Evolutionary conservation across 257 asterid species (phyloP).

Genomic region (Fraxinus pennsylvanica): DNA sequence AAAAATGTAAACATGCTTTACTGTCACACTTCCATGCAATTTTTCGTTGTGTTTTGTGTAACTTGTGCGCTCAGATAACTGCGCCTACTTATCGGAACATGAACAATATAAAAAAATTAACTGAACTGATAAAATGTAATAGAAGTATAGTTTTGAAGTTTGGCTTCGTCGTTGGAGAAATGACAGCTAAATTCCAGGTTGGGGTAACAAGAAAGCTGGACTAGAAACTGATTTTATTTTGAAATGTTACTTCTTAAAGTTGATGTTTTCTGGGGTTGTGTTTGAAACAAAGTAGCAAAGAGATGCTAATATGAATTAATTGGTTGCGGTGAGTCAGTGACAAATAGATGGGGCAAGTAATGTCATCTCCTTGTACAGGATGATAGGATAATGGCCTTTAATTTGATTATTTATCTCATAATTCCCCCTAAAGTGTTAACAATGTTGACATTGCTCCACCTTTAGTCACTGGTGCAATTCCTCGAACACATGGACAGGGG

Average conservation of each 20-base stretch:
- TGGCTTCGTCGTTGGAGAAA: background rate
- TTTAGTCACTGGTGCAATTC: background rate
- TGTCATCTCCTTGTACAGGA: background rate
- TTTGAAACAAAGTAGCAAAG: background rate
- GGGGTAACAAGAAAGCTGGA: background rate
- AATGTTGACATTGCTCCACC: background rate
- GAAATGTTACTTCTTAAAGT: background rate
- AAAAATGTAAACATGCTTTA: background rate
- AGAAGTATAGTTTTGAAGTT: background rate
- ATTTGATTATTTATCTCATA: background rate
- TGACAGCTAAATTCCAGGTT: background rate
- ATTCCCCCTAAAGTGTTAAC: background rate
- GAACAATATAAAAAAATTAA: no score
- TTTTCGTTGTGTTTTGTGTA: background rate
- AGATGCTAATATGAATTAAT: background rate
- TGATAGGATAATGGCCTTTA: background rate
- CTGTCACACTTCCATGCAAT: background rate
- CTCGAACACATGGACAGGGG: no score
- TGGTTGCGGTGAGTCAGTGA: background rate
- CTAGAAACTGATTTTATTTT: background rate
- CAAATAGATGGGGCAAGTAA: background rate
- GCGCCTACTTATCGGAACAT: background rate
- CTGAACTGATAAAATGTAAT: background rate
- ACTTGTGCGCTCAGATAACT: background rate
- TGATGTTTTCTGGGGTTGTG: background rate